Base-by-base conservation (phyloP, 495 filamentous ascomycete species). In the Amorphotheca resinae region DNA sequence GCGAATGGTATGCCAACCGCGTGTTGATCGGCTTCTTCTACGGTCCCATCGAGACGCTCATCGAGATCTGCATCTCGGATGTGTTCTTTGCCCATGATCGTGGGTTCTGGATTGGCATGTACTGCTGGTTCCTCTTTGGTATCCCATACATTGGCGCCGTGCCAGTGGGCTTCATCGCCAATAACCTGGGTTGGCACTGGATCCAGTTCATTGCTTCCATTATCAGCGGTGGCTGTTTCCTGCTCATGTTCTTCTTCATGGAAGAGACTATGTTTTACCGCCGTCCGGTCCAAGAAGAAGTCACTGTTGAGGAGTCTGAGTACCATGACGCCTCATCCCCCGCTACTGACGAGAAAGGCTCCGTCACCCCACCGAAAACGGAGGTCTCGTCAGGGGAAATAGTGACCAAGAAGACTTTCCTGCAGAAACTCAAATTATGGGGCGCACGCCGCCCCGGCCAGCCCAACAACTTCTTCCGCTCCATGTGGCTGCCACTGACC, bases 61-160 rank as follows among this genome's bases (percentile, higher is more conserved):
- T 67, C 7, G 76, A 79, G 53, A 74, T 74, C 9, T 68, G 61
- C 6, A 67, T 79, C 15, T 73, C 76, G 1, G 78, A 82, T 49
- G 62, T 80, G 60, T n/a, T n/a, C n/a, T n/a, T n/a, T n/a, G n/a
- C n/a, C n/a, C n/a, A n/a, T n/a, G n/a, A n/a, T n/a, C n/a, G 40
- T 39, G 4, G 8, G 22, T 41, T 48, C 70, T 76, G 60, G 70
- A 63, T 5, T 40, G 75, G 0, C 75, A 76, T 50, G 70, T 63
- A 4, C 64, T 75, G 35, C 64, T 16, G 15, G 1, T 4, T 6
- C n/a, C n/a, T n/a, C n/a, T 8, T 14, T 32, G 32, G 41, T 79
- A 76, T 52, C 81, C 80, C 54, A 73, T 72, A 5, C 78, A 82
- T 50, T 69, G 81, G 49, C 66, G 76, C 12, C 77, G 75, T 80